phyloP scores from a whole-genome alignment of 2,329 filamentous ascomycete species.

The Alternaria ethzedia region DNA sequence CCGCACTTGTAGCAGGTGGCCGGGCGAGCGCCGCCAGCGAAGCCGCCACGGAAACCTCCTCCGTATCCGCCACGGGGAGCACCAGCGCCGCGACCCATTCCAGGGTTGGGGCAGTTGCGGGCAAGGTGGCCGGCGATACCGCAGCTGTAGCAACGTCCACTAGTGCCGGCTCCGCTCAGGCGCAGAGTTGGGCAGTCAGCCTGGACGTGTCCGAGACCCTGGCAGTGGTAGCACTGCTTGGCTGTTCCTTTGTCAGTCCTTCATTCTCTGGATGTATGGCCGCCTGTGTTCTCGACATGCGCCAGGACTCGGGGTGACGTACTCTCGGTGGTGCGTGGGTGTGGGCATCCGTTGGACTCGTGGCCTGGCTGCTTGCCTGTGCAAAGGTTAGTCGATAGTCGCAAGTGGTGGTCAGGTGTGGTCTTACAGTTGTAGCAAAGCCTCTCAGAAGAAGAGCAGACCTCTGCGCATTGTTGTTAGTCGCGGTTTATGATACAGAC shows the following conservation, averaged over 20 bases:
- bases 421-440: conserved; percentile 98
- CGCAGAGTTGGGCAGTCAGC: conserved; percentile 97
- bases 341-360: conserved; percentile 96
- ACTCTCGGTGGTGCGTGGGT: conserved; percentile 93
- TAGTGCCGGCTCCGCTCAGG: conserved; percentile 78
- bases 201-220: conserved; percentile 97
- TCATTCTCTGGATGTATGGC: background rate
- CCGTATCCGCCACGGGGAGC: conserved; percentile 77
- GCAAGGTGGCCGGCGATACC: conserved; percentile 91
- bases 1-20: conserved; percentile 74
- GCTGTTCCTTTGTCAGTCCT: conserved; percentile 57
- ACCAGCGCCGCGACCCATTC: conserved; percentile 68
- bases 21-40: conserved; percentile 69
- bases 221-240: conserved; percentile 99
- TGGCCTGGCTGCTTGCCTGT: conserved; percentile 87
- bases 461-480: conserved; percentile 64
- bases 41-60: conserved; percentile 74
- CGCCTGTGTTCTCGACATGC: background rate
- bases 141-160: conserved; percentile 96
- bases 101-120: conserved; percentile 83
- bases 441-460: conserved; percentile 96
- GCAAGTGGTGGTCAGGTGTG: conserved; percentile 1
- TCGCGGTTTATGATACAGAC: too few species aligned
- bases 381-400: conserved; percentile 12
- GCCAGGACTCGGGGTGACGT: conserved; percentile 45